phyloP scores from a whole-genome alignment of 352 stramenopile species.

The Phytophthora boehmeriae region DNA sequence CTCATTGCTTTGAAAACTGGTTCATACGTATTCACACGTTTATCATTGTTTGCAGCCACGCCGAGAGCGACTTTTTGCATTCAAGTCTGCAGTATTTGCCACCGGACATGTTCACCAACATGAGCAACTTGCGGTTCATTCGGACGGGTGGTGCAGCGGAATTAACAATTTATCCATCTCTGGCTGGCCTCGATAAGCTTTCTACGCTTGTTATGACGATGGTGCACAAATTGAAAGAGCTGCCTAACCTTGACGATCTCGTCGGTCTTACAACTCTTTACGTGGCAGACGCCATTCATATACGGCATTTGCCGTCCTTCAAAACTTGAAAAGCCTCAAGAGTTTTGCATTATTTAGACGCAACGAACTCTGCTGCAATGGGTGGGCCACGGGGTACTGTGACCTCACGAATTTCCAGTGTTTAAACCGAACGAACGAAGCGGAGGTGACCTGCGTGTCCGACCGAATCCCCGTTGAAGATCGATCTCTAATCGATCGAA shows the following conservation, averaged over 20 bases:
- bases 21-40: neutral
- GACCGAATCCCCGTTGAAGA: conserved; percentile 31
- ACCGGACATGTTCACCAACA: conserved; percentile 36
- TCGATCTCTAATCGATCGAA: conserved; percentile 13
- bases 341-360: conserved; percentile 40
- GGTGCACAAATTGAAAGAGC: conserved; percentile 22
- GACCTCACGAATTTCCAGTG: conserved; percentile 42
- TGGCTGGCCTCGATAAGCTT: conserved; percentile 34
- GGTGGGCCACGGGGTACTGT: conserved; percentile 32
- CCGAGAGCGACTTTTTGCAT: conserved; percentile 42
- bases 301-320: conserved; percentile 29
- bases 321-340: conserved; percentile 16
- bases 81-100: conserved; percentile 39
- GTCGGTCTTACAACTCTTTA: conserved; percentile 25
- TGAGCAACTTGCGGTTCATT: conserved; percentile 47
- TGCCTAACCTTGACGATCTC: conserved; percentile 38
- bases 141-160: conserved; percentile 33
- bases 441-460: conserved; percentile 23
- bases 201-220: conserved; percentile 38
- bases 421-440: conserved; percentile 22
- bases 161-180: conserved; percentile 40
- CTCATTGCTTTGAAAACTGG: no score
- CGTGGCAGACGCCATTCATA: conserved; percentile 36
- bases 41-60: conserved; percentile 17
- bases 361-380: conserved; percentile 50